A percentile compares a stretch with the other conserved stretches of the same genome.
These are phyloP conservation scores for Ustilago tritici DNA, from an alignment of 1,284 basidiomycete species.

Conservation along the genomic window DNA sequence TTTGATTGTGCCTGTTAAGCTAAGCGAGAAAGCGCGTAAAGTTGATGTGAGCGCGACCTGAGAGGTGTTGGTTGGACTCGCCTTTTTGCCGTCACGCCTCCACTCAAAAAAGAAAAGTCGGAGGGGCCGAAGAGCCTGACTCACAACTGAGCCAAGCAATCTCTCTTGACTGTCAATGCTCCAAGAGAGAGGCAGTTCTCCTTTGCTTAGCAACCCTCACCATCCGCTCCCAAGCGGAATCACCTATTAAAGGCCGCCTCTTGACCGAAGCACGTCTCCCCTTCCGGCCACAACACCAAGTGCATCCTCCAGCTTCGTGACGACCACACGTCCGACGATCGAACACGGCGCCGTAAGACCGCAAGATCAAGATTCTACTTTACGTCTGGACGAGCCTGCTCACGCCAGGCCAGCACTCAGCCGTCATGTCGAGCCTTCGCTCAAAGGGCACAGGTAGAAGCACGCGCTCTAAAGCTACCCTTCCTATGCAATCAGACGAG, in stretches of 20 bases:
- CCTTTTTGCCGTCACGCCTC: constrained; percentile 17
- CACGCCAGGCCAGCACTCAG: not conserved
- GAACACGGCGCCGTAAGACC: not conserved
- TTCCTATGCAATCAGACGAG: constrained; percentile 16
- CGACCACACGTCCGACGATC: not conserved
- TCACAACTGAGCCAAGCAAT: constrained; percentile 13
- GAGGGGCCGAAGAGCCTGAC: constrained; percentile 10
- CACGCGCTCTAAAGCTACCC: constrained; percentile 10
- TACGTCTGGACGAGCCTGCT: not conserved
- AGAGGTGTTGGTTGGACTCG: constrained; percentile 1
- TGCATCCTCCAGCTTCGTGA: not conserved
- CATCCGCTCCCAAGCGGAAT: constrained; percentile 5
- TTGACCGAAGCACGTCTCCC: not conserved
- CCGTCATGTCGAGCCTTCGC: not conserved
- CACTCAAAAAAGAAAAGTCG: constrained; percentile 17
- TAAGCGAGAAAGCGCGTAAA: constrained; percentile 7
- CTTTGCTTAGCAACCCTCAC: constrained; percentile 6
- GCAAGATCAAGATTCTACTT: not conserved
- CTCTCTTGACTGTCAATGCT: constrained; percentile 8
- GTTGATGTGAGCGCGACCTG: constrained; percentile 1
- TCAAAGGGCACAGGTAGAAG: constrained; percentile 1
- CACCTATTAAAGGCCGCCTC: not conserved
- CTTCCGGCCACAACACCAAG: not conserved
- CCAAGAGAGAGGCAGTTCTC: not conserved
- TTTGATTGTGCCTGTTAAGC: not conserved